These are phyloP conservation scores for Globisporangium sylvaticum DNA, from an alignment of 352 stramenopile genomes.

Conservation along the genomic window DNA sequence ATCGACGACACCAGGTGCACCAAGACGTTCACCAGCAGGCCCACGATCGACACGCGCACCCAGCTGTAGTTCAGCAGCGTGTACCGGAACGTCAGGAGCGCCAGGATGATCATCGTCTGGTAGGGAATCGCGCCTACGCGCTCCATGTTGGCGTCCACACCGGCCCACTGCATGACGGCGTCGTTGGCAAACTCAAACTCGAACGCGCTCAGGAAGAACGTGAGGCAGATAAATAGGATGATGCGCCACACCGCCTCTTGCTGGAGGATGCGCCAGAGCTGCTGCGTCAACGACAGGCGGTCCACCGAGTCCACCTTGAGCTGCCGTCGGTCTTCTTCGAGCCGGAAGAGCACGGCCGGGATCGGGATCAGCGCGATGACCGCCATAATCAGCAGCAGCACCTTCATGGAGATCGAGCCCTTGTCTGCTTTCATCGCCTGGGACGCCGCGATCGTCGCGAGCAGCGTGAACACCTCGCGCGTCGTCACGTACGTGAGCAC, in stretches of 20 bases:
- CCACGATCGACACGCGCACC: constrained; percentile 49
- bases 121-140: constrained; percentile 42
- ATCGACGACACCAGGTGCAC: constrained; percentile 29
- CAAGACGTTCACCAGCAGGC: constrained; percentile 33
- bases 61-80: constrained; percentile 74
- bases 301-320: constrained; percentile 72
- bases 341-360: constrained; percentile 53
- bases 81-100: constrained; percentile 48
- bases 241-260: constrained; percentile 75
- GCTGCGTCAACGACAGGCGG: constrained; percentile 46
- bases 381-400: constrained; percentile 66
- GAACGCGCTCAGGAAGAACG: constrained; percentile 58
- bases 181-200: constrained; percentile 53
- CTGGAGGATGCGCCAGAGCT: constrained; percentile 73
- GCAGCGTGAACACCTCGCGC: constrained; percentile 39
- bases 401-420: constrained; percentile 55
- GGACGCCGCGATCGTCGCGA: constrained; percentile 37
- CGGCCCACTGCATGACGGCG: constrained; percentile 47
- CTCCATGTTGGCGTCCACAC: constrained; percentile 31
- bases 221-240: constrained; percentile 61
- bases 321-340: constrained; percentile 67
- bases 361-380: constrained; percentile 61
- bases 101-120: constrained; percentile 39
- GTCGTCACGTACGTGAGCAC: constrained; percentile 69
- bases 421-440: constrained; percentile 39